A percentile compares a stretch with the other conserved stretches of the same genome.
Evolutionary conservation across 2,329 filamentous ascomycete genomes (phyloP).

Genomic region (Clarireedia sp.): DNA sequence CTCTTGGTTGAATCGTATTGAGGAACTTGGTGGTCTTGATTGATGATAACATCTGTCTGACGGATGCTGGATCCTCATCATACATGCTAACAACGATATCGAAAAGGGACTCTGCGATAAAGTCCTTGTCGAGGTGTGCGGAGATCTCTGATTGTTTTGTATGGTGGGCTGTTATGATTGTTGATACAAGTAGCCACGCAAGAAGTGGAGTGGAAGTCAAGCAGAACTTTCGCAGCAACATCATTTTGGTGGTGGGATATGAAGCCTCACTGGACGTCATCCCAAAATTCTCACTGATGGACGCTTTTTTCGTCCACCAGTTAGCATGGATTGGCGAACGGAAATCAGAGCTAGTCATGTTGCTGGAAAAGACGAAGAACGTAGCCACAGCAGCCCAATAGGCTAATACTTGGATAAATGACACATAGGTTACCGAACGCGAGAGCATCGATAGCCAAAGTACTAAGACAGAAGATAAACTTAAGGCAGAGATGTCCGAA

Average conservation of each 20-base stretch:
- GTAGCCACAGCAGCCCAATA: constrained; percentile 5
- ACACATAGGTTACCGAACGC: constrained; percentile 13
- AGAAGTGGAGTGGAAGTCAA: background rate
- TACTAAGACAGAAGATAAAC: constrained; percentile 13
- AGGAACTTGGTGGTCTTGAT: constrained; percentile 18
- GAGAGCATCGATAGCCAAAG: constrained; percentile 13
- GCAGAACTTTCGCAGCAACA: background rate
- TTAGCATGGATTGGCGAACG: background rate
- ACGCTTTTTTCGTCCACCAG: background rate
- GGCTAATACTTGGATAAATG: constrained; percentile 13
- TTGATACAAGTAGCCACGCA: background rate
- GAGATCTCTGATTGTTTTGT: background rate
- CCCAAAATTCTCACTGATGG: background rate
- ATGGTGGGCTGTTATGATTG: background rate
- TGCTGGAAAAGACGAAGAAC: background rate
- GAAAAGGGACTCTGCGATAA: constrained; percentile 12
- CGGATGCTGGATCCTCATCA: constrained; percentile 16
- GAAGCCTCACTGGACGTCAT: background rate
- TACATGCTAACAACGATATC: constrained; percentile 26
- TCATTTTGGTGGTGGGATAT: background rate
- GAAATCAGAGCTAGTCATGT: background rate
- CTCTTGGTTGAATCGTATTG: constrained; percentile 11
- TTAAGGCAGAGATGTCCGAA: constrained; percentile 12
- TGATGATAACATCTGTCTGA: constrained; percentile 16
- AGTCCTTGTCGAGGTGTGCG: background rate